phyloP scores from a whole-genome alignment of 2,329 filamentous ascomycete species.

The Aspergillus neotritici region DNA sequence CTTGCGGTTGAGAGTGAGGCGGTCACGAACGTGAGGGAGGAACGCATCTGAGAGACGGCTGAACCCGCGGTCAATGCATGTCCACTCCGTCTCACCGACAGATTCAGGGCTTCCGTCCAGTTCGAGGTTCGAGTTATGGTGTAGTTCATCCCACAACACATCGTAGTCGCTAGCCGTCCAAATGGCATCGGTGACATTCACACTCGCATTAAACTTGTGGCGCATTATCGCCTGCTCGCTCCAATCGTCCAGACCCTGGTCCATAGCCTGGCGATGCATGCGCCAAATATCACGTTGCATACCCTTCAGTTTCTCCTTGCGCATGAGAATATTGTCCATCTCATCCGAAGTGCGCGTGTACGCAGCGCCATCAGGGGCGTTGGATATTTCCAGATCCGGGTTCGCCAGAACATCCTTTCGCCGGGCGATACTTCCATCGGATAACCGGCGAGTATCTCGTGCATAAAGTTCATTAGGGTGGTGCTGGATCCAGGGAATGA shows the following conservation, averaged over 20 bases:
- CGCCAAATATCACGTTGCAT: constrained; percentile 20
- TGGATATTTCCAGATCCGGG: constrained; percentile 13
- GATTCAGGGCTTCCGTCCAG: constrained; percentile 22
- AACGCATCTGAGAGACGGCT: constrained; percentile 34
- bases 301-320: constrained; percentile 14
- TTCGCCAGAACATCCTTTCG: constrained; percentile 17
- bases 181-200: constrained; percentile 37
- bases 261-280: constrained; percentile 18
- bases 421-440: constrained; percentile 23
- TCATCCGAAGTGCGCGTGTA: constrained; percentile 9
- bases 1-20: constrained; percentile 19
- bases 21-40: constrained; percentile 25
- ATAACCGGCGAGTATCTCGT: constrained; percentile 12
- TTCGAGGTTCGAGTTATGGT: constrained; percentile 31
- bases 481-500: constrained; percentile 24
- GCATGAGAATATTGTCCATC: constrained; percentile 17
- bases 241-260: constrained; percentile 22
- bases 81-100: constrained; percentile 24
- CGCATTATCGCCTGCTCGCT: constrained; percentile 25
- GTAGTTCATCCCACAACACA: constrained; percentile 31
- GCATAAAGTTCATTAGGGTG: constrained; percentile 26
- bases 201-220: constrained; percentile 29
- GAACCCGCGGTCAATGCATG: constrained; percentile 31
- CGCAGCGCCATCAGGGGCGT: constrained; percentile 6
- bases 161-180: constrained; percentile 28